phyloP scores from a whole-genome alignment of 257 asterid genomes.

The Ocimum tenuiflorum region DNA sequence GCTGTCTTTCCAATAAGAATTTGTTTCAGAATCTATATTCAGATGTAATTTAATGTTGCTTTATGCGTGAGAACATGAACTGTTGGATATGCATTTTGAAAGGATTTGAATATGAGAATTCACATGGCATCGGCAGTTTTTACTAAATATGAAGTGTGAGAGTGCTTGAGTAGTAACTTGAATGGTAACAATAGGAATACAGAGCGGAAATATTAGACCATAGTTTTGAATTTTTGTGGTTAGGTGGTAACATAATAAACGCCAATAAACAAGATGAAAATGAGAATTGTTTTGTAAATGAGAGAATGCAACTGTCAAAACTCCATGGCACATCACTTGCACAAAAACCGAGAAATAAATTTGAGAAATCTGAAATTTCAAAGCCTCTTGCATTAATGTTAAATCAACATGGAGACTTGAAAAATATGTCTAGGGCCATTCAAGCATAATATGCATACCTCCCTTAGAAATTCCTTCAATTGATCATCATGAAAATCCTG shows the following conservation, averaged over 20 bases:
- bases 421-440: not conserved
- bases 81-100: not conserved
- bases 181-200: not conserved
- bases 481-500: conserved; percentile 95
- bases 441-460: conserved; percentile 41
- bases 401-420: not conserved
- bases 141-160: not conserved
- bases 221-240: too few relatives aligned
- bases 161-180: not conserved
- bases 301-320: not conserved
- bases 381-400: not conserved
- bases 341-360: not conserved
- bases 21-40: not conserved
- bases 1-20: too few relatives aligned
- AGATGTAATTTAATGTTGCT: not conserved
- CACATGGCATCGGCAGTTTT: not conserved
- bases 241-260: too few relatives aligned
- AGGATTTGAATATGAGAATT: not conserved
- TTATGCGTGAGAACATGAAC: not conserved
- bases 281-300: not conserved
- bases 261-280: not conserved
- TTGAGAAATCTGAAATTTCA: not conserved
- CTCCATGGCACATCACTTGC: not conserved
- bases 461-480: conserved; percentile 83
- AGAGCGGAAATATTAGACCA: too few relatives aligned